These are phyloP conservation scores for Puccinia horiana DNA, from an alignment of 1,284 basidiomycete genomes.

Conservation along the genomic window DNA sequence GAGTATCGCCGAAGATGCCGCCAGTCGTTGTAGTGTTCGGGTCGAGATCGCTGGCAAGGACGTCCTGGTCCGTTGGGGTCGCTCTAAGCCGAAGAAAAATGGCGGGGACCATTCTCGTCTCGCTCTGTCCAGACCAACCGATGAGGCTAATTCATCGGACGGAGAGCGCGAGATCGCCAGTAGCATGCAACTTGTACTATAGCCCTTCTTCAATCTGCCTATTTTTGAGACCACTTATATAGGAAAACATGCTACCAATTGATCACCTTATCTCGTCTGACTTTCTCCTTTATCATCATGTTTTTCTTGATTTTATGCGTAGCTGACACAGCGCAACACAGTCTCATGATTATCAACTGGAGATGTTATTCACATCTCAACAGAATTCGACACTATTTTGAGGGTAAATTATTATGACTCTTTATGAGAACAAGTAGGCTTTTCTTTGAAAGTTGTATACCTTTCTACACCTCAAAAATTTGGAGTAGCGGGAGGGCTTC, in stretches of 20 bases:
- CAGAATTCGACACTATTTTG: too few species aligned
- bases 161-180: conserved; percentile 48
- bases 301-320: too few species aligned
- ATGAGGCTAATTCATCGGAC: background rate
- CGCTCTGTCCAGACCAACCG: background rate
- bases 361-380: too few species aligned
- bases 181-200: conserved; percentile 38
- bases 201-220: background rate
- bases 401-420: too few species aligned
- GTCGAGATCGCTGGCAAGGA: conserved; percentile 78
- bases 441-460: too few species aligned
- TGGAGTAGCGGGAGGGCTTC: too few species aligned
- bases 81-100: conserved; percentile 66
- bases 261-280: too few species aligned
- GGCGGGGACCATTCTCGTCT: background rate
- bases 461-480: too few species aligned
- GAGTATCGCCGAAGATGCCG: conserved; percentile 76
- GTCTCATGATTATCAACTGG: too few species aligned
- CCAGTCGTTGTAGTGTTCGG: conserved; percentile 80
- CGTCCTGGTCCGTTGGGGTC: conserved; percentile 79
- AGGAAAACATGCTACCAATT: background rate
- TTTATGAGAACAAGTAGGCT: too few species aligned
- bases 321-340: too few species aligned
- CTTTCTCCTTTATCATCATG: too few species aligned
- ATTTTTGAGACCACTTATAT: background rate